A percentile compares a stretch with the other conserved stretches of the same genome.
Evolutionary conservation across 495 filamentous ascomycete genomes (phyloP).

Genomic region (Neurospora sp.): DNA sequence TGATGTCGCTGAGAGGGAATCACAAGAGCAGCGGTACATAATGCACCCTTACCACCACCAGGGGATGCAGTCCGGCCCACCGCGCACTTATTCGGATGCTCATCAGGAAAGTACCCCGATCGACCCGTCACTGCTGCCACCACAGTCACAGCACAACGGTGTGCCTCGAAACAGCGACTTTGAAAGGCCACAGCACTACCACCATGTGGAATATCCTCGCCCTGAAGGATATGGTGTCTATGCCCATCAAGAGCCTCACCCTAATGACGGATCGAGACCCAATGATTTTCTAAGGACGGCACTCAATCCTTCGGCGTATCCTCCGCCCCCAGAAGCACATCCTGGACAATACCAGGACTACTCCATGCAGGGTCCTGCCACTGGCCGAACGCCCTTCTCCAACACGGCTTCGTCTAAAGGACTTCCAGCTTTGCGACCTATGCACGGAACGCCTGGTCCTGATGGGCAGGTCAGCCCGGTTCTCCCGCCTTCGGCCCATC

Average conservation of each 20-base stretch:
- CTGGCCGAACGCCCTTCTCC: conserved; percentile 16
- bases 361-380: background rate
- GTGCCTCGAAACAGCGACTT: background rate
- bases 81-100: background rate
- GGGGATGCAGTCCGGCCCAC: background rate
- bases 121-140: background rate
- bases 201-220: conserved; percentile 6
- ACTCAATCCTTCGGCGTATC: conserved; percentile 22
- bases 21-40: background rate
- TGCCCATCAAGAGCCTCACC: background rate
- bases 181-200: background rate
- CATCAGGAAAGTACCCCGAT: conserved; percentile 3
- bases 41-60: background rate
- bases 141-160: background rate
- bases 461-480: conserved; percentile 18
- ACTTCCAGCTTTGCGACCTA: conserved; percentile 34
- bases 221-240: background rate
- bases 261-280: conserved; percentile 3
- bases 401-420: conserved; percentile 12
- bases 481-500: conserved; percentile 5
- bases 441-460: conserved; percentile 15
- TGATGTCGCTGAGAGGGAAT: conserved; percentile 13
- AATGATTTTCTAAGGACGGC: conserved; percentile 33
- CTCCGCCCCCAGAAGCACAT: background rate
- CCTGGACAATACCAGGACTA: background rate